Base-by-base conservation (phyloP, 2,329 filamentous ascomycete genomes). In the Pestalotiopsis fici region DNA sequence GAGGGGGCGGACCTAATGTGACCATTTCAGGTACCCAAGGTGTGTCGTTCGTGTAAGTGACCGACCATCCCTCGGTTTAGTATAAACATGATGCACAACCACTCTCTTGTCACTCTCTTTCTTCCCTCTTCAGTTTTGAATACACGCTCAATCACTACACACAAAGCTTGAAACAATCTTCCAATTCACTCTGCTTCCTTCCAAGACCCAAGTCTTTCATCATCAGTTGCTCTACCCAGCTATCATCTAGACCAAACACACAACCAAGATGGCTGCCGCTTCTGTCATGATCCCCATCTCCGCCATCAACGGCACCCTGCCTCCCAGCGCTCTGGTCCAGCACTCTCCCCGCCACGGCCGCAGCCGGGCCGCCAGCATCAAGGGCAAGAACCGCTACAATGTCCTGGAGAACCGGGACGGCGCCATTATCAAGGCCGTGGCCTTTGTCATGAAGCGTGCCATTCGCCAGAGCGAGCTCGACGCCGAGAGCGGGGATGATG, bases 361-460 rank as follows among this genome's bases (percentile, higher is more conserved):
- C 69, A 82, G 81, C 74, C 69, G 78, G 59, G 78, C 77, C 69
- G 71, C 80, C 78, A 75, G 78, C 73, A 66, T 82, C 72, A 76
- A 79, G 74, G 77, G 76, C 63, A 82, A 81, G 71, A 72, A 79
- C 21, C 77, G 79, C 13, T 83, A 83, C 74, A 80, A 77, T 67
- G 74, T 82, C 31, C 75, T 81, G 15, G 81, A 82, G 66, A 80
- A 83, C 61, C 75, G 79, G 59, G 80, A 83, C 63, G 74, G 74
- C 9, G 75, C 76, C 66, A 74, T 83, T 62, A 76, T 78, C 69
- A 83, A 83, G 74, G 81, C 81, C 25, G 71, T 83, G 31, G 74
- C 75, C 64, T 82, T 81, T 69, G 77, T 82, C 31, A 71, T 83
- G 64, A 83, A 82, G 74, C 76, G 80, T 47, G 79, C 78, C 21